Conservation (phyloP, 2,329 filamentous ascomycete species). For the Rutstroemia sp. region DNA sequence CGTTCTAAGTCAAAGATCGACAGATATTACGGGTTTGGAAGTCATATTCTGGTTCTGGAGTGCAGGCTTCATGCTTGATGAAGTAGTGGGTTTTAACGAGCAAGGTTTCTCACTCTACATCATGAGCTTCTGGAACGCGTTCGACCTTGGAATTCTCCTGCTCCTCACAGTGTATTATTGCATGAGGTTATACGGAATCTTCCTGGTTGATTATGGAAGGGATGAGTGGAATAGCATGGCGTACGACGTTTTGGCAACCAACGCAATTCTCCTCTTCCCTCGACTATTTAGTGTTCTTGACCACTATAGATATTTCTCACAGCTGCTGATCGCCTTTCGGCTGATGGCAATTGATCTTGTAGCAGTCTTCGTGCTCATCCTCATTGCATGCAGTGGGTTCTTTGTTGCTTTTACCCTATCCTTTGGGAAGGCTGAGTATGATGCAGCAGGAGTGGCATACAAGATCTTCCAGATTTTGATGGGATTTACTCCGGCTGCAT, state of each 20-base stretch:
- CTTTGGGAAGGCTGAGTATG: constrained; percentile 59
- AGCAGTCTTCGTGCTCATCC: constrained; percentile 74
- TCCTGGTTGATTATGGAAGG: constrained; percentile 64
- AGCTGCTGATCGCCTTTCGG: constrained; percentile 86
- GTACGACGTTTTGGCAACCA: constrained; percentile 89
- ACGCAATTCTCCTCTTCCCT: constrained; percentile 82
- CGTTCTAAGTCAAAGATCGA: constrained; percentile 68
- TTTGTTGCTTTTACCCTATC: constrained; percentile 91
- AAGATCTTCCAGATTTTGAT: constrained; percentile 89
- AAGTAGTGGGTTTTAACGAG: constrained; percentile 92
- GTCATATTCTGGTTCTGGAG: constrained; percentile 97
- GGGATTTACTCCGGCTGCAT: constrained; percentile 92
- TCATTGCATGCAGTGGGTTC: constrained; percentile 88
- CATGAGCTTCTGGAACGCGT: constrained; percentile 97
- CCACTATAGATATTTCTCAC: constrained; percentile 93
- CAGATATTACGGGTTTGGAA: constrained; percentile 76
- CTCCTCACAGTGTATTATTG: constrained; percentile 85
- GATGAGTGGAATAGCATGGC: constrained; percentile 73
- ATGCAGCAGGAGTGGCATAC: constrained; percentile 72
- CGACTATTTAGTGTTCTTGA: constrained; percentile 89
- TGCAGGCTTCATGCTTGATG: constrained; percentile 92
- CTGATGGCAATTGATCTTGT: constrained; percentile 88
- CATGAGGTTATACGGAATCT: constrained; percentile 79
- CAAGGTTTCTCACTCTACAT: constrained; percentile 95
- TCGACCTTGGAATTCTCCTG: constrained; percentile 83